Percentiles rank a stretch among this genome's conserved stretches.
These are phyloP conservation scores for Tetrapisispora namnaoensis DNA, from an alignment of 805 yeast genomes.

Conservation along the genomic window DNA sequence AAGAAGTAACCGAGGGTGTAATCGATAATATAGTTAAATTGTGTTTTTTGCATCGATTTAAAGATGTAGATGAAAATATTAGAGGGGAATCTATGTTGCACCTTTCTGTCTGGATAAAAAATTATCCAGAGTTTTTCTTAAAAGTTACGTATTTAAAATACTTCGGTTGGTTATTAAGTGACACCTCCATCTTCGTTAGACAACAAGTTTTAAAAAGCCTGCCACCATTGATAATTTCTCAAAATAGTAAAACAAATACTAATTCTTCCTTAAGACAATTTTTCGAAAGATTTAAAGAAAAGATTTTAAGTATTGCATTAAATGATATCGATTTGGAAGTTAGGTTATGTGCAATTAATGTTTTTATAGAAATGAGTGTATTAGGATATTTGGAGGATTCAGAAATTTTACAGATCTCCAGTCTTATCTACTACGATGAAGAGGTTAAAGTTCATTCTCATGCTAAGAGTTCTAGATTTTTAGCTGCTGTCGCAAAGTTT, in stretches of 20 bases:
- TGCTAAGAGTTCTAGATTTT: constrained; percentile 26
- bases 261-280: constrained; percentile 62
- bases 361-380: constrained; percentile 46
- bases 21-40: constrained; percentile 57
- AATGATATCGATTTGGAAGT: constrained; percentile 49
- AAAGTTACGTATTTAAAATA: constrained; percentile 63
- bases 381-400: constrained; percentile 56
- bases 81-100: constrained; percentile 58
- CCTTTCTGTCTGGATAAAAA: constrained; percentile 64
- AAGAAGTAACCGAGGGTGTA: constrained; percentile 43
- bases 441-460: constrained; percentile 24
- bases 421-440: constrained; percentile 35
- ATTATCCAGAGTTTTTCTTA: constrained; percentile 60
- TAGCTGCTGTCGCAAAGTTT: constrained; percentile 46
- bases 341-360: constrained; percentile 39
- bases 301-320: constrained; percentile 54
- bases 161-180: constrained; percentile 81
- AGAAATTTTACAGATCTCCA: constrained; percentile 39
- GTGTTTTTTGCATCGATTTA: constrained; percentile 64
- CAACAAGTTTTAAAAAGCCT: constrained; percentile 52
- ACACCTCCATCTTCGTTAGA: constrained; percentile 50
- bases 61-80: constrained; percentile 66
- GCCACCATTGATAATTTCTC: constrained; percentile 32
- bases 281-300: constrained; percentile 59
- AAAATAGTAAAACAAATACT: constrained; percentile 29